Evolutionary conservation across 306 rosid genomes (phyloP).

Genomic region (Prunus armeniaca): DNA sequence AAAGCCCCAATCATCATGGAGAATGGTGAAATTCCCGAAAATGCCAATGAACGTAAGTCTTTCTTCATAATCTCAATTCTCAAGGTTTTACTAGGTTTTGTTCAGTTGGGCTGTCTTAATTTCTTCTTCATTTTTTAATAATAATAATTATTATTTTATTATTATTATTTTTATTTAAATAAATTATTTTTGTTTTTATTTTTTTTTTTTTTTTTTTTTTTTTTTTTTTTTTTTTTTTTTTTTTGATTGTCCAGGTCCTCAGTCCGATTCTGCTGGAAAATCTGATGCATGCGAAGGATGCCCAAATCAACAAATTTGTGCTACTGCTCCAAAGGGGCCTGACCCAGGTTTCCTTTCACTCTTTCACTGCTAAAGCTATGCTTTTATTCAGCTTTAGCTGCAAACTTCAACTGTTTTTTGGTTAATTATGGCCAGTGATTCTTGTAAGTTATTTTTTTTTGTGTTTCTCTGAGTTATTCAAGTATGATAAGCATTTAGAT

Average conservation of each 20-base stretch:
- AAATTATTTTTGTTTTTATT: no score
- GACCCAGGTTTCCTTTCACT: slow-evolving; percentile 62
- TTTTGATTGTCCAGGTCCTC: slow-evolving; percentile 89
- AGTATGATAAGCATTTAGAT: no score
- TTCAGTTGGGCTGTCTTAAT: no score
- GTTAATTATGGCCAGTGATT: neutral
- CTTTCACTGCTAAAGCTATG: neutral
- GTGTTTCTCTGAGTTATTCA: neutral
- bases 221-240: neutral
- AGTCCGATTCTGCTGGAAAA: slow-evolving; percentile 81
- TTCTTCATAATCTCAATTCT: no score
- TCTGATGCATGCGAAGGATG: slow-evolving; percentile 77
- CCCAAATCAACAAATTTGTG: slow-evolving; percentile 80
- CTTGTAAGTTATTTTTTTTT: neutral
- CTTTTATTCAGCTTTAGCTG: no score
- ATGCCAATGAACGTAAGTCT: slow-evolving; percentile 76
- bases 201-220: slow-evolving; percentile 17
- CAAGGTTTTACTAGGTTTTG: neutral
- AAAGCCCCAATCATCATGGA: slow-evolving; percentile 40
- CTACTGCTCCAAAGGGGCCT: slow-evolving; percentile 91
- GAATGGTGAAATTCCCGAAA: slow-evolving; percentile 64
- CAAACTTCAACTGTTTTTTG: neutral
- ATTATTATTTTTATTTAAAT: no score
- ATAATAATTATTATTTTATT: no score
- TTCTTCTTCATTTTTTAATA: neutral